Conservation (phyloP, 345 rosid species). For the Melaleuca alternifolia region DNA sequence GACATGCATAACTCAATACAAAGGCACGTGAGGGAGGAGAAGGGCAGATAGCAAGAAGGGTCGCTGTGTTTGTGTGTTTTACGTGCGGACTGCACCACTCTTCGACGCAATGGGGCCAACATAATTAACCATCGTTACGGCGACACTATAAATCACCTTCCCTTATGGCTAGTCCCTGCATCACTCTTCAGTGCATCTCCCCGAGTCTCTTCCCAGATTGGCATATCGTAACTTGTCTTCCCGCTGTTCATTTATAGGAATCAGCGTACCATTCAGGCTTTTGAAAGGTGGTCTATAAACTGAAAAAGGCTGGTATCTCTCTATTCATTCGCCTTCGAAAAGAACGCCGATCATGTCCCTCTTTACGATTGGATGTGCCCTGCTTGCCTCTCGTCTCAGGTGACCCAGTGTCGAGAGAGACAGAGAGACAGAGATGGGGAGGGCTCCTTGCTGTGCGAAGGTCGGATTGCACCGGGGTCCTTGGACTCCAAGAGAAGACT, state of each 20-base stretch:
- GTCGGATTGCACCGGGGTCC: constrained; percentile 56
- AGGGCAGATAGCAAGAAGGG: constrained; percentile 24
- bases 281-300: background rate
- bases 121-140: background rate
- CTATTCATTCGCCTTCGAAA: background rate
- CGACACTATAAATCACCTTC: background rate
- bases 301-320: background rate
- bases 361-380: background rate
- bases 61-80: background rate
- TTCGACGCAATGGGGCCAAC: background rate
- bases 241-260: background rate
- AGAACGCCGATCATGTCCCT: background rate
- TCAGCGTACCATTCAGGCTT: background rate
- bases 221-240: background rate
- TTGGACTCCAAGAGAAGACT: constrained; percentile 52
- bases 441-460: constrained; percentile 50
- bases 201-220: background rate
- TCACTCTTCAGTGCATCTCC: background rate
- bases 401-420: background rate
- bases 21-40: constrained; percentile 6
- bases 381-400: background rate
- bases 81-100: background rate
- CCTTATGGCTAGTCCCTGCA: background rate
- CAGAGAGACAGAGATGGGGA: constrained; percentile 23
- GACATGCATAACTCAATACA: background rate